Conservation (phyloP, 108 stramenopile species). For the Poteriospumella lacustris region DNA sequence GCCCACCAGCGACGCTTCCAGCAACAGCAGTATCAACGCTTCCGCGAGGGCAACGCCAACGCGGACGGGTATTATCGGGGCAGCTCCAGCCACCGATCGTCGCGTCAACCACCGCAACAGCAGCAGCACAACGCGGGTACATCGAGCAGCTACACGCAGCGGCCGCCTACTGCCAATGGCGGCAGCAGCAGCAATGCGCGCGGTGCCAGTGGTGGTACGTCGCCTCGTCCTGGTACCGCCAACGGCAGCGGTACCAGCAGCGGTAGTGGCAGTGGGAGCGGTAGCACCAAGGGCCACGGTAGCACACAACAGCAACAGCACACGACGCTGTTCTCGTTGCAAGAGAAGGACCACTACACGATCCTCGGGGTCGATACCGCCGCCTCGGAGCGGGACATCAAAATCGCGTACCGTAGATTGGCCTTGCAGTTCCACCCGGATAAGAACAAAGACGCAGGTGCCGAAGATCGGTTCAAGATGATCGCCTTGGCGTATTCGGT, state of each 20-base stretch:
- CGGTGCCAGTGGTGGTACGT: not conserved
- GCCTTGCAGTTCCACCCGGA: constrained; percentile 55
- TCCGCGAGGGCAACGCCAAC: too few relatives aligned
- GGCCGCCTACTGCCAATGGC: too few relatives aligned
- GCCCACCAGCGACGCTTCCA: too few relatives aligned
- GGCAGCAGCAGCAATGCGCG: not conserved
- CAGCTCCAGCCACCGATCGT: too few relatives aligned
- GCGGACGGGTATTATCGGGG: too few relatives aligned
- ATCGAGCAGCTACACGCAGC: too few relatives aligned
- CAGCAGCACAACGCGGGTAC: too few relatives aligned
- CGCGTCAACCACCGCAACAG: too few relatives aligned
- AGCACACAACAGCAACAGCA: not conserved
- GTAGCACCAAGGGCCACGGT: not conserved
- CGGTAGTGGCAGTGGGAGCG: not conserved
- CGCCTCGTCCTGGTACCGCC: not conserved
- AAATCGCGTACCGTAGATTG: constrained; percentile 48
- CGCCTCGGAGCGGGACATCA: constrained; percentile 36
- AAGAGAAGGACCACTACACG: not conserved
- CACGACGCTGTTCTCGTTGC: not conserved
- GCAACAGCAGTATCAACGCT: too few relatives aligned
- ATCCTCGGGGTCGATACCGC: not conserved
- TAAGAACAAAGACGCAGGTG: constrained; percentile 48
- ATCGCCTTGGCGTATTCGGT: constrained; percentile 41
- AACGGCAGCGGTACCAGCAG: not conserved
- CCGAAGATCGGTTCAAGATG: constrained; percentile 43